Base-by-base conservation (phyloP, 805 yeast genomes). In the Pichia manshurica region DNA sequence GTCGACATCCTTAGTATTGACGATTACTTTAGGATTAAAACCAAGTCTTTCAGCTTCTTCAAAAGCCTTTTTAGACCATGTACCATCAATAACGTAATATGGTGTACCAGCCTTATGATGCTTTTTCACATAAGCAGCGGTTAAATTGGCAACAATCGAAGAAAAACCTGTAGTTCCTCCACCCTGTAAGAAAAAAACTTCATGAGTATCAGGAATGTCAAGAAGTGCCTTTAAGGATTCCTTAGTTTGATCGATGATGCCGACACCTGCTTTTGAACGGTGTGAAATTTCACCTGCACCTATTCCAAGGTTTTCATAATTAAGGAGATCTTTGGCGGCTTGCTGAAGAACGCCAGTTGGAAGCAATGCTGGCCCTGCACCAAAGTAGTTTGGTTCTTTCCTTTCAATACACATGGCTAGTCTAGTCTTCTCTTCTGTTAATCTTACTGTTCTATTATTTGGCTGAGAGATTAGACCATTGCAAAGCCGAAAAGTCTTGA, bases 161-260 rank as follows among this genome's bases (percentile, higher is more conserved):
- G 98, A 86, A 57, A 93, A 93, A 5, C 96, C 98, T 28, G 89
- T 84, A 45, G 98, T 91, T 51, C 98, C 99, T 53, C 99, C 99
- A 55, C 99, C 98, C 71, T 93, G 99, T 69, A 91, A 67, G 70
- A 91, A 93, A 64, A 93, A 83, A 2, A 91, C 91, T 65, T 89
- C 97, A 64, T 93, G 95, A 29, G 95, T 84, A 51, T 87, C 95
- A 29, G 98, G 98, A 44, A 93, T 79, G 49, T 72, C 61, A 63
- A 89, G 68, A 47, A 93, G 69, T 60, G 85, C 69, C 35, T 60
- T 71, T 60, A 93, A 70, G 59, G 83, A 78, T 37, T 67, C 70
- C 67, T 87, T 88, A 38, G 98, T 81, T 53, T 77, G 77, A 53
- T 88, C 82, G 53, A 93, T 82, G 48, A 93, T 83, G 48, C 75